A percentile compares a stretch with the other conserved stretches of the same genome.
Evolutionary conservation across 2,329 filamentous ascomycete species (phyloP).

Genomic region (Ustulina deusta): DNA sequence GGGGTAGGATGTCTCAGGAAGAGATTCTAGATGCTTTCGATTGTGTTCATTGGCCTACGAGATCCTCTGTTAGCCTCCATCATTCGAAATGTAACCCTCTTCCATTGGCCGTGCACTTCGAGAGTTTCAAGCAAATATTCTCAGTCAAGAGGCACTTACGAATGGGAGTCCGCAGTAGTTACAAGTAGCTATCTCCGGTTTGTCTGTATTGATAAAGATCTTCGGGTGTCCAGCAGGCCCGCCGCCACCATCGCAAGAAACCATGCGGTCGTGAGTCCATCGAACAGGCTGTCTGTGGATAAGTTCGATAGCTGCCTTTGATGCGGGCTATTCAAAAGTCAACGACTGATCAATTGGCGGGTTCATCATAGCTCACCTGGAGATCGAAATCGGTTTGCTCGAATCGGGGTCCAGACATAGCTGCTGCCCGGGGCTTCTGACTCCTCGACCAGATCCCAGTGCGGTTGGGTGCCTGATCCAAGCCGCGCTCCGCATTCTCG

Average conservation of each 20-base stretch:
- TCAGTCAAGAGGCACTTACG: slow-evolving; percentile 69
- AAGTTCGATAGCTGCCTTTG: slow-evolving; percentile 90
- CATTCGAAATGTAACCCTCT: slow-evolving; percentile 4
- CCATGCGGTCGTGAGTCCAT: slow-evolving; percentile 86
- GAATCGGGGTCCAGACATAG: slow-evolving; percentile 94
- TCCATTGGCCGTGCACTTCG: not conserved
- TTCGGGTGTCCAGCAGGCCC: slow-evolving; percentile 90
- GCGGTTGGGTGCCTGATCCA: slow-evolving; percentile 88
- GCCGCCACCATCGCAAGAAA: slow-evolving; percentile 92
- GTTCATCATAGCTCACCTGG: slow-evolving; percentile 73
- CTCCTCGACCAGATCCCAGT: slow-evolving; percentile 83
- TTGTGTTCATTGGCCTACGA: slow-evolving; percentile 88
- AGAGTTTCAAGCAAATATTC: slow-evolving; percentile 15
- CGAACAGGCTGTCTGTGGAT: slow-evolving; percentile 95
- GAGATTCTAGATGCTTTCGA: slow-evolving; percentile 83
- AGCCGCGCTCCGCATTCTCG: slow-evolving; percentile 60
- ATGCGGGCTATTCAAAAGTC: slow-evolving; percentile 76
- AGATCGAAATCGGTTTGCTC: slow-evolving; percentile 95
- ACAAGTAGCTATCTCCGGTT: slow-evolving; percentile 91
- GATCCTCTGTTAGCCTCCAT: slow-evolving; percentile 42
- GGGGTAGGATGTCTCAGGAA: slow-evolving; percentile 84
- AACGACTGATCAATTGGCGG: slow-evolving; percentile 41
- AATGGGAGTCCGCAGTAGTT: slow-evolving; percentile 94
- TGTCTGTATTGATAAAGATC: slow-evolving; percentile 98
- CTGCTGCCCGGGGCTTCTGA: slow-evolving; percentile 82